Evolutionary conservation across 352 stramenopile genomes (phyloP).

Genomic region (Plasmopara viticola): DNA sequence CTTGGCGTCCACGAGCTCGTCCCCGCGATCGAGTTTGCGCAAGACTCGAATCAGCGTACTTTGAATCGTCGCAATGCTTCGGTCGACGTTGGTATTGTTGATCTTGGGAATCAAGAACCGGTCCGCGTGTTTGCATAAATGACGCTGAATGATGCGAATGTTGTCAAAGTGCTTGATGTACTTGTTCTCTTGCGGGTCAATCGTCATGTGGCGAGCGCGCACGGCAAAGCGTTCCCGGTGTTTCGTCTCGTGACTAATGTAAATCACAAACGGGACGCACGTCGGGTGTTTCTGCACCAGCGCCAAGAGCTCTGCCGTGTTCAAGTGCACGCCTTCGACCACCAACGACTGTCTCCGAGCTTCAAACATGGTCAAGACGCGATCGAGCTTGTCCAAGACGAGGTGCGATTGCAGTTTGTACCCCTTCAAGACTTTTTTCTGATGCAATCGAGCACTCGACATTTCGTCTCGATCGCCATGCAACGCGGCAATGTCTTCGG

Average conservation of each 20-base stretch:
- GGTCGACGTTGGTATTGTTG: constrained; percentile 86
- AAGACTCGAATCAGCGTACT: constrained; percentile 79
- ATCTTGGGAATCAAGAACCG: constrained; percentile 85
- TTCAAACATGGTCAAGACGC: constrained; percentile 83
- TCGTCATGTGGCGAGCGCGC: constrained; percentile 81
- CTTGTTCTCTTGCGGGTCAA: constrained; percentile 85
- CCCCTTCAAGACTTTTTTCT: constrained; percentile 72
- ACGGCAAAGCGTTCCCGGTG: constrained; percentile 83
- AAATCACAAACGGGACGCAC: constrained; percentile 84
- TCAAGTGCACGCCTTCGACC: constrained; percentile 82
- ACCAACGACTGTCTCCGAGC: constrained; percentile 74
- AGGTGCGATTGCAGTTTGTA: constrained; percentile 80
- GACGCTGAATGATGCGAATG: constrained; percentile 84
- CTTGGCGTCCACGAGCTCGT: constrained; percentile 66
- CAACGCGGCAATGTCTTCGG: constrained; percentile 44
- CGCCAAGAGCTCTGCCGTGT: constrained; percentile 74
- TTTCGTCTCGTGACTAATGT: constrained; percentile 87
- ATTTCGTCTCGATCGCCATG: constrained; percentile 38
- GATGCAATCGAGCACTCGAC: constrained; percentile 68
- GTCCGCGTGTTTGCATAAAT: constrained; percentile 81
- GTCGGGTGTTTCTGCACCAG: constrained; percentile 77
- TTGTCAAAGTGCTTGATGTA: constrained; percentile 90
- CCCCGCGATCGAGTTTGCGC: constrained; percentile 68
- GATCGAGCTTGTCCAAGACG: constrained; percentile 79
- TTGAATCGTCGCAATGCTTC: constrained; percentile 80